Percentiles rank a stretch among this genome's conserved stretches.
phyloP scores from a whole-genome alignment of 2,329 filamentous ascomycete genomes.

The Podosphaera fusca region DNA sequence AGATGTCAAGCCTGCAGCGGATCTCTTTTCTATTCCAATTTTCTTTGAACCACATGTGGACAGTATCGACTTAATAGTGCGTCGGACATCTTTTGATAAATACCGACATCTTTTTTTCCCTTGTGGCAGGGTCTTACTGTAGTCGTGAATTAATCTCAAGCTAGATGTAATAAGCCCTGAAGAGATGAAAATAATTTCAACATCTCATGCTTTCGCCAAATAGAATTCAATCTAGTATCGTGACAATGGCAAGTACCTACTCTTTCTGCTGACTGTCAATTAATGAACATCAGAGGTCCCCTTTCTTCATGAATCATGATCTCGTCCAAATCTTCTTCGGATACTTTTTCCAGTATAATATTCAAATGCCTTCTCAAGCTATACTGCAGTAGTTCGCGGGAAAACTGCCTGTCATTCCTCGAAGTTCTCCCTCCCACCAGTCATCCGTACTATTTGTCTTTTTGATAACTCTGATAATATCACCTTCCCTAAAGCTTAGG shows the following conservation, averaged over 20 bases:
- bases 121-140: too few relatives aligned
- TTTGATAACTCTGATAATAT: slow-evolving; percentile 53
- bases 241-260: background rate
- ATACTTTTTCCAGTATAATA: background rate
- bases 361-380: slow-evolving; percentile 3
- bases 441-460: slow-evolving; percentile 62
- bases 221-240: background rate
- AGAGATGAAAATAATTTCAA: background rate
- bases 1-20: too few relatives aligned
- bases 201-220: background rate
- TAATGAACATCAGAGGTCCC: background rate
- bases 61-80: too few relatives aligned
- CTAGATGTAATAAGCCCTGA: too few relatives aligned
- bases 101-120: too few relatives aligned
- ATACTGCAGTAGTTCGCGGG: slow-evolving; percentile 59
- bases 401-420: slow-evolving; percentile 46
- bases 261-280: background rate
- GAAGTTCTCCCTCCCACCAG: slow-evolving; percentile 68
- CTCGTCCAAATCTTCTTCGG: background rate
- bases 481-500: slow-evolving; percentile 52
- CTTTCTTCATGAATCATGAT: background rate
- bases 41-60: too few relatives aligned
- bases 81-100: too few relatives aligned
- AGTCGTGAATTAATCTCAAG: too few relatives aligned
- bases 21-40: too few relatives aligned